Evolutionary conservation across 2,329 filamentous ascomycete species (phyloP).

Genomic region (Alternaria ventricosa): DNA sequence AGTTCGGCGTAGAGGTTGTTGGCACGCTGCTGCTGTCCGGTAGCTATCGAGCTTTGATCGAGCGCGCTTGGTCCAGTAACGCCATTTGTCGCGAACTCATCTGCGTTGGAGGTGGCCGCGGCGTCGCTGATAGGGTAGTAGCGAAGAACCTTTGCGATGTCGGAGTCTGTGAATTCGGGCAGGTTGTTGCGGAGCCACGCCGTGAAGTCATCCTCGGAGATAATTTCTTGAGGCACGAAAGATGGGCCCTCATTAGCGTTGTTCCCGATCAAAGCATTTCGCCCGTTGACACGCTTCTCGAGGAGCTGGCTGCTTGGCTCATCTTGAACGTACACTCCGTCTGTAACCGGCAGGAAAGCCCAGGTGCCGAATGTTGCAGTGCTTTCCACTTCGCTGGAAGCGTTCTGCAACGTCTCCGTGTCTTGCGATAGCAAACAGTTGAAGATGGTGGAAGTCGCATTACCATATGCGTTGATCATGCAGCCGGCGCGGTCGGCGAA

Average conservation of each 20-base stretch:
- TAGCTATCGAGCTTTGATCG: constrained; percentile 57
- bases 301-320: constrained; percentile 49
- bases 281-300: constrained; percentile 48
- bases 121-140: constrained; percentile 37
- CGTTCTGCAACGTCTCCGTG: constrained; percentile 47
- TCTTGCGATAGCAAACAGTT: constrained; percentile 51
- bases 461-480: constrained; percentile 16
- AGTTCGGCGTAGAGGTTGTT: constrained; percentile 62
- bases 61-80: constrained; percentile 54
- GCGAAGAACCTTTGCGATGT: constrained; percentile 49
- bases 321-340: constrained; percentile 49
- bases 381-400: constrained; percentile 41
- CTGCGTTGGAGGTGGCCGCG: constrained; percentile 15
- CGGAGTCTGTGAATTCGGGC: constrained; percentile 32
- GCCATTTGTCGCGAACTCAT: constrained; percentile 44
- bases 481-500: constrained; percentile 50
- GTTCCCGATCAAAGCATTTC: constrained; percentile 48
- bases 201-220: constrained; percentile 49
- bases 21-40: constrained; percentile 63
- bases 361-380: constrained; percentile 50
- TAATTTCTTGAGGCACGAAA: constrained; percentile 55
- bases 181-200: constrained; percentile 55
- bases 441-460: constrained; percentile 45
- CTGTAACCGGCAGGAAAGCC: constrained; percentile 55
- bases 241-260: constrained; percentile 60